A percentile compares a stretch with the other conserved stretches of the same genome.
phyloP scores from a whole-genome alignment of 208 protist genomes.

The Entamoeba dispar region DNA sequence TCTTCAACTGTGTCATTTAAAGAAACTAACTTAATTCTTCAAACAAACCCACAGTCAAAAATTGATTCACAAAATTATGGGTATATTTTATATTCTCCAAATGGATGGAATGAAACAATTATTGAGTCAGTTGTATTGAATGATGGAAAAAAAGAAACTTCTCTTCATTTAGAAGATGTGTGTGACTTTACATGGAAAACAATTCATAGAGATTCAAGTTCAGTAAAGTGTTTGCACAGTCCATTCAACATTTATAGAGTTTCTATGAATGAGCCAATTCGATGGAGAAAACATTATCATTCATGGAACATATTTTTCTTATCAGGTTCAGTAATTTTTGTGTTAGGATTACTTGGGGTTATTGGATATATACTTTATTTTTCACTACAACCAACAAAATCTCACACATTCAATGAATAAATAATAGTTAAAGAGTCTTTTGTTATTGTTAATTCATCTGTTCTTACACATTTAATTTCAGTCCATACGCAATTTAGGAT shows the following conservation, averaged over 20 bases:
- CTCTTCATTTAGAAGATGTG: not conserved
- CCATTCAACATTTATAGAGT: not conserved
- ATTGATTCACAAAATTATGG: not conserved
- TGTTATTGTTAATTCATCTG: no score
- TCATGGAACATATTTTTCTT: no score
- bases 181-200: not conserved
- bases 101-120: not conserved
- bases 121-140: not conserved
- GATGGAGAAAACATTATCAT: not conserved
- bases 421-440: no score
- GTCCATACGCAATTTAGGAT: no score
- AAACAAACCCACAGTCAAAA: not conserved
- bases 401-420: no score
- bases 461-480: no score
- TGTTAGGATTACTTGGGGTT: no score
- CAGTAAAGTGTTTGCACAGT: not conserved
- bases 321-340: no score
- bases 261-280: not conserved
- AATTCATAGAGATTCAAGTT: not conserved
- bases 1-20: not conserved
- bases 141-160: not conserved
- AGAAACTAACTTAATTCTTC: not conserved
- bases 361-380: no score
- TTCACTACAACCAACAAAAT: no score
- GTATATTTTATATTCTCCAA: not conserved